These are phyloP conservation scores for Gossypium gossypioides DNA, from an alignment of 441 rosid species.

Conservation along the genomic window DNA sequence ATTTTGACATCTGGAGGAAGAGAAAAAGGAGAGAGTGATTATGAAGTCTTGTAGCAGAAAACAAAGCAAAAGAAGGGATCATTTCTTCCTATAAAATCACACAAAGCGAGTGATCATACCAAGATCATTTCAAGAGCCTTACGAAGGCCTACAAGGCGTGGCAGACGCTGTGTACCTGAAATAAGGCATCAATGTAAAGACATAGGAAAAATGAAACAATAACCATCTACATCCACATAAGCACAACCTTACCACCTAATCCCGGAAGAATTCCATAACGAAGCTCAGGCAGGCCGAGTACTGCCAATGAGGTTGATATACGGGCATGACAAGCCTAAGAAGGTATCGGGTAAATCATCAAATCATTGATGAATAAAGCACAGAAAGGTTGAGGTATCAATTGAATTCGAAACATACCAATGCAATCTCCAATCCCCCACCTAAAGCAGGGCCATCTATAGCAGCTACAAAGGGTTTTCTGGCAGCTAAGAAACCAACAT, in stretches of 20 bases:
- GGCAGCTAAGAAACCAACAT: constrained; percentile 5
- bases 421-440: constrained; percentile 12
- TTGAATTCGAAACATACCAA: not conserved
- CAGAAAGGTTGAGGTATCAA: not conserved
- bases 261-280: constrained; percentile 11
- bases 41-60: not conserved
- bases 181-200: not conserved
- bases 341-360: not conserved
- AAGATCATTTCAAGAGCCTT: constrained; percentile 7
- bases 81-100: not conserved
- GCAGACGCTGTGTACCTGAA: constrained; percentile 10
- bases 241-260: constrained; percentile 2
- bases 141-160: constrained; percentile 2
- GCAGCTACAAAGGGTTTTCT: constrained; percentile 12
- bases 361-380: not conserved
- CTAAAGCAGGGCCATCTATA: constrained; percentile 10
- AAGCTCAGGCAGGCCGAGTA: constrained; percentile 4
- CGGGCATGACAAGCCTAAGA: constrained; percentile 12
- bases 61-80: not conserved
- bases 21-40: not conserved
- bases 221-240: not conserved
- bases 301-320: constrained; percentile 7
- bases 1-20: not conserved
- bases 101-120: not conserved
- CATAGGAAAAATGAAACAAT: not conserved